Conservation (phyloP, 2,329 filamentous ascomycete species). For the Aspergillus nomiae region DNA sequence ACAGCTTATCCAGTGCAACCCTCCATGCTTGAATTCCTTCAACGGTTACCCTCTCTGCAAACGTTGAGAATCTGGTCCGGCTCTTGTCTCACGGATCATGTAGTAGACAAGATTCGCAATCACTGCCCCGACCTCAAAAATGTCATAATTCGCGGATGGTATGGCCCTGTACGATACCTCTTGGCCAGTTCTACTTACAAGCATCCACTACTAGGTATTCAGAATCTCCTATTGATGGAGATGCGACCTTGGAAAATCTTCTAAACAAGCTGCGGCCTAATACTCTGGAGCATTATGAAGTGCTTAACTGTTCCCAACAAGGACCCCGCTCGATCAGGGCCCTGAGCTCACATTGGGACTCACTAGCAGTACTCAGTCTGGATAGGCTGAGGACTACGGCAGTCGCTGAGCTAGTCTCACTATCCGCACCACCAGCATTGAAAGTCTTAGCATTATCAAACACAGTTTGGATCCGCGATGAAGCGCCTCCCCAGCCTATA, state of each 20-base stretch:
- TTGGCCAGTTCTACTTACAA: conserved; percentile 9
- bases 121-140: conserved; percentile 64
- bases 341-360: conserved; percentile 55
- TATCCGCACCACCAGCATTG: conserved; percentile 37
- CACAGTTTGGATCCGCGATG: conserved; percentile 48
- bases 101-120: conserved; percentile 56
- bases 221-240: conserved; percentile 46
- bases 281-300: conserved; percentile 60
- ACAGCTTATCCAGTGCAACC: conserved; percentile 46
- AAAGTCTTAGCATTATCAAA: conserved; percentile 54
- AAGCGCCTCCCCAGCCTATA: conserved; percentile 55
- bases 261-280: conserved; percentile 59
- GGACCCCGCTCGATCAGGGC: conserved; percentile 57
- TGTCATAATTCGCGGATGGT: conserved; percentile 60
- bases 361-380: conserved; percentile 58
- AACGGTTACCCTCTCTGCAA: conserved; percentile 59
- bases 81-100: conserved; percentile 57
- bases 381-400: conserved; percentile 51
- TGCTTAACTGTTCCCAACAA: conserved; percentile 59
- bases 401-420: conserved; percentile 37
- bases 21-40: conserved; percentile 60
- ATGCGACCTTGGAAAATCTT: conserved; percentile 61
- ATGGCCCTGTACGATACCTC: conserved; percentile 6
- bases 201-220: conserved; percentile 35
- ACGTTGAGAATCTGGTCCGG: conserved; percentile 65